These are phyloP conservation scores for Medicago arabica DNA, from an alignment of 306 rosid genomes.

Conservation along the genomic window DNA sequence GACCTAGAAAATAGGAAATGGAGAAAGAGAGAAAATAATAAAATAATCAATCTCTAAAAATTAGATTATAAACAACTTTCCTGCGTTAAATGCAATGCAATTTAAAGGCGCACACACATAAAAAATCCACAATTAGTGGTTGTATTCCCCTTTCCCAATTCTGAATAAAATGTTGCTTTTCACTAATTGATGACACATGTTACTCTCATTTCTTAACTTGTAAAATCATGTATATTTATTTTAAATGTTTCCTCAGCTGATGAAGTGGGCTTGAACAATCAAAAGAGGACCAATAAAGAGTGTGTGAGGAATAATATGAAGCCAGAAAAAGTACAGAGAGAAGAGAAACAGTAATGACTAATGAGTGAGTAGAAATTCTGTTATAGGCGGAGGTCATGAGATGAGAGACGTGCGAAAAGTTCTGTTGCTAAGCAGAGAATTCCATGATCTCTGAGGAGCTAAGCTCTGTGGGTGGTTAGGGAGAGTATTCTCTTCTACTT, in stretches of 20 bases:
- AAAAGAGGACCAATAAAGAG: background rate
- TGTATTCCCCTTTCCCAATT: background rate
- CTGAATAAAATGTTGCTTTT: background rate
- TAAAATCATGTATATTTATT: background rate
- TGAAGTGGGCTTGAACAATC: background rate
- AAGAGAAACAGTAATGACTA: background rate
- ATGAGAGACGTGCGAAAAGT: background rate
- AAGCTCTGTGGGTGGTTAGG: background rate
- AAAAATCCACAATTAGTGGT: background rate
- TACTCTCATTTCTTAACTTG: background rate
- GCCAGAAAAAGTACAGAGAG: background rate
- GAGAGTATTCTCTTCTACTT: background rate
- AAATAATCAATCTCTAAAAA: background rate
- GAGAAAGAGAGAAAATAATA: background rate
- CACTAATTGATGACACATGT: background rate
- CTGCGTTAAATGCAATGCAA: background rate
- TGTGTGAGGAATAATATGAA: background rate
- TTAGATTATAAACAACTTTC: background rate
- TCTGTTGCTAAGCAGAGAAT: background rate
- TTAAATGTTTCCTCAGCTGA: background rate
- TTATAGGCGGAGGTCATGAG: background rate
- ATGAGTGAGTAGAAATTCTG: background rate
- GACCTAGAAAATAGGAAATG: background rate
- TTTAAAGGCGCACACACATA: too few relatives aligned
- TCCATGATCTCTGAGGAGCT: background rate